Evolutionary conservation across 1,284 basidiomycete species (phyloP).

Genomic region (Stygiomarasmius scandens): DNA sequence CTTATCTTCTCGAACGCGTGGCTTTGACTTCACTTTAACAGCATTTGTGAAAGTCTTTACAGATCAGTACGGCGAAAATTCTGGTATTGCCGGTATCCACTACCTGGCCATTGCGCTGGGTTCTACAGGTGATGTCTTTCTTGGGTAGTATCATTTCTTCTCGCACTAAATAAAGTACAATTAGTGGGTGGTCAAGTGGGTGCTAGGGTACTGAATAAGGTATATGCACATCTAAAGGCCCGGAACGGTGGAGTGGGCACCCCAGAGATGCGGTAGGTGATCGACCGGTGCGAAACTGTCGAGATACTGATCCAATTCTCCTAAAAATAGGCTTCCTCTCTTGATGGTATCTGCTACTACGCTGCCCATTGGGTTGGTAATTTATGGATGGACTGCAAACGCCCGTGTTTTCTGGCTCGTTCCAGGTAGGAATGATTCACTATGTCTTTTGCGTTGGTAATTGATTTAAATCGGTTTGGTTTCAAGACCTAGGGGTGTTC

Average conservation of each 20-base stretch:
- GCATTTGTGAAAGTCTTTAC: constrained; percentile 40
- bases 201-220: constrained; percentile 39
- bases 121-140: constrained; percentile 27
- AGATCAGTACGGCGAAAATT: constrained; percentile 35
- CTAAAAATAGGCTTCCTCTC: constrained; percentile 25
- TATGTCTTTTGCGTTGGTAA: constrained; percentile 3
- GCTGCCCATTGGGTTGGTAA: constrained; percentile 34
- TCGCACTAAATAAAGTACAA: not conserved
- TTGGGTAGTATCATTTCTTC: not conserved
- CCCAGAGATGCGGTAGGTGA: constrained; percentile 39
- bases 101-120: constrained; percentile 44
- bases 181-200: constrained; percentile 40
- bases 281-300: not conserved
- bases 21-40: constrained; percentile 2
- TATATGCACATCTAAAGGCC: constrained; percentile 41
- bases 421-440: constrained; percentile 22
- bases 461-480: not conserved
- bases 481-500: constrained; percentile 32
- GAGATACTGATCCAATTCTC: not conserved
- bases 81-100: constrained; percentile 45
- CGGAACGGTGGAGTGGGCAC: constrained; percentile 40
- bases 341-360: constrained; percentile 33
- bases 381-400: constrained; percentile 34
- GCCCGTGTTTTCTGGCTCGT: constrained; percentile 30
- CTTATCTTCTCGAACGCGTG: not conserved